These are phyloP conservation scores for Scedosporium aurantiacum DNA, from an alignment of 2,329 filamentous ascomycete genomes.

Conservation along the genomic window DNA sequence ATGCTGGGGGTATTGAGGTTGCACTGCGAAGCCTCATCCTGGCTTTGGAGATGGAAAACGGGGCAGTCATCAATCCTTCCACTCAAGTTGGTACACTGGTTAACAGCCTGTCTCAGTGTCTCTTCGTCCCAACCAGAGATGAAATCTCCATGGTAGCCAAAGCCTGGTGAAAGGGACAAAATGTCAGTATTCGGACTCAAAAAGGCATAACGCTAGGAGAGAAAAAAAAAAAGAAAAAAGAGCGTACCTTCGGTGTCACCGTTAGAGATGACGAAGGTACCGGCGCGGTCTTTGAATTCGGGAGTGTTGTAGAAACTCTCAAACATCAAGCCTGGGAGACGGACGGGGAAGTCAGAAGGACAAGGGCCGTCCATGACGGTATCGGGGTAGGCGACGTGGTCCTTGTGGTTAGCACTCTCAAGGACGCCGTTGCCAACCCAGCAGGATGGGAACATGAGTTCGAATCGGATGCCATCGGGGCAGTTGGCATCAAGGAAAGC, in stretches of 20 bases:
- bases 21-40: slow-evolving; percentile 49
- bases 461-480: slow-evolving; percentile 67
- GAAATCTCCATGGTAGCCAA: slow-evolving; percentile 71
- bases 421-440: slow-evolving; percentile 64
- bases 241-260: slow-evolving; percentile 61
- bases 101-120: slow-evolving; percentile 60
- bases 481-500: slow-evolving; percentile 70
- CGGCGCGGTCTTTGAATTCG: slow-evolving; percentile 48
- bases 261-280: slow-evolving; percentile 65
- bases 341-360: slow-evolving; percentile 55
- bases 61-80: slow-evolving; percentile 64
- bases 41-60: slow-evolving; percentile 58
- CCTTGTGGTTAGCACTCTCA: slow-evolving; percentile 43
- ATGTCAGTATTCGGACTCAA: neutral
- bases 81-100: slow-evolving; percentile 60
- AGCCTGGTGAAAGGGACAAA: slow-evolving; percentile 34
- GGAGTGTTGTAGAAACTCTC: slow-evolving; percentile 77
- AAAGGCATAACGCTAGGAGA: neutral
- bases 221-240: neutral
- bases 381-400: slow-evolving; percentile 68
- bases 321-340: slow-evolving; percentile 66
- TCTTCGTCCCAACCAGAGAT: slow-evolving; percentile 63
- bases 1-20: slow-evolving; percentile 44
- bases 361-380: slow-evolving; percentile 68
- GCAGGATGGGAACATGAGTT: slow-evolving; percentile 82